Conservation (phyloP, 106 monocot genomes). For the Gastrodia elata region DNA sequence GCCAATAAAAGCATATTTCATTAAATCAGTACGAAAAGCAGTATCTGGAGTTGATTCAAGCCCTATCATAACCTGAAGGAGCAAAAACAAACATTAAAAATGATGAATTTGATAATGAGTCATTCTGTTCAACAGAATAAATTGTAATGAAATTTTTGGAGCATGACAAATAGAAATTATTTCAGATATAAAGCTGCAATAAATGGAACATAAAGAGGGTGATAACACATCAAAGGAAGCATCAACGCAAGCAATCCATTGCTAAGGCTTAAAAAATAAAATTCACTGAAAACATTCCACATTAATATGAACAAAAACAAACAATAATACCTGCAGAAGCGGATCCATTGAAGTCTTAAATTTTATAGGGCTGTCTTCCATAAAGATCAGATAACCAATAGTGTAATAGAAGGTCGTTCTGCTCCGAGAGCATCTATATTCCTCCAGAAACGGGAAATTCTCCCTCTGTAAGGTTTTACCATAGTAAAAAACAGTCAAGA, state of each 20-base stretch:
- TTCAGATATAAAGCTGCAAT: neutral
- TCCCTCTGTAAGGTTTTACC: slow-evolving; percentile 51
- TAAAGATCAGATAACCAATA: slow-evolving; percentile 87
- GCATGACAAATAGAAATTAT: neutral
- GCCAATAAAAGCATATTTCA: slow-evolving; percentile 90
- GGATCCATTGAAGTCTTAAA: slow-evolving; percentile 97
- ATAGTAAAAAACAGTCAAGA: neutral
- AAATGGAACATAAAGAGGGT: neutral
- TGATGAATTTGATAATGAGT: neutral
- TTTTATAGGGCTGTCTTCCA: slow-evolving; percentile 94
- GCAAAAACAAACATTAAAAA: neutral
- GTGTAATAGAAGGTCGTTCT: slow-evolving; percentile 94
- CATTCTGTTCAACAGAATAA: neutral
- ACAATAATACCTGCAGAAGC: slow-evolving; percentile 49
- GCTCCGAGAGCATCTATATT: slow-evolving; percentile 77
- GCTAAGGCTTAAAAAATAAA: neutral
- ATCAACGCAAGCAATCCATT: neutral
- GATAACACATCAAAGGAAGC: neutral
- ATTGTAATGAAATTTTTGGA: neutral
- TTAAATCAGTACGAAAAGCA: slow-evolving; percentile 77
- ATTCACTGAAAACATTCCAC: neutral
- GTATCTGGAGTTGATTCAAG: slow-evolving; percentile 80
- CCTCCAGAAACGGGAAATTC: slow-evolving; percentile 88
- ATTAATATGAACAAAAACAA: neutral
- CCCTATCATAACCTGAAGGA: slow-evolving; percentile 48